Base-by-base conservation (phyloP, 805 yeast genomes). In the Isabelozyma rhagii region DNA sequence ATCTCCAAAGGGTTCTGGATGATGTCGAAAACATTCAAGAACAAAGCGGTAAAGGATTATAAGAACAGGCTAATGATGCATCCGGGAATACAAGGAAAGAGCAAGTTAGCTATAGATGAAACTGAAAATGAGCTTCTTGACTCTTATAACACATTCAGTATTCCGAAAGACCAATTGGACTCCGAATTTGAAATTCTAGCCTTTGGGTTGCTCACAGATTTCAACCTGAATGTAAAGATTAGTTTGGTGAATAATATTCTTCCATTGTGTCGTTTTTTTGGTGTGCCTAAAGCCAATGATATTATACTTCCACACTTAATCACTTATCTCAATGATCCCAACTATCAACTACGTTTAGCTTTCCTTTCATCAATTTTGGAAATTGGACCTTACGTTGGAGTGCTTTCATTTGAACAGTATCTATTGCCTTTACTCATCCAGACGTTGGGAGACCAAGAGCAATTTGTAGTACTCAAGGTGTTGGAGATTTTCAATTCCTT, bases 251-350 rank as follows among this genome's bases (percentile, higher is more conserved):
- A 77, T 41, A 82, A 88, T 52, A 85, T 92, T n/a, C 71, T 87
- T 7, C 88, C 91, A 0, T 65, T 94, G 3, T 89, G 97, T 57
- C 75, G 84, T 8, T 87, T 87, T 51, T 84, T 94, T 61, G 97
- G 97, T 0, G 83, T 85, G 48, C 96, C 89, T 48, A 88, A 84
- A 56, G 87, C 97, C 0, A 92, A 89, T 60, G 98, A 94, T 62
- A 74, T 94, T 40, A 83, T 94, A 18, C 68, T 94, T 44, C 91
- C 97, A 43, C 98, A 94, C 70, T 71, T 92, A 49, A 92, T 94
- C 42, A 92, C 98, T 0, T 94, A 91, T 60, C 69, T 94, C 54
- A 94, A 94, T 64, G 97, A 92, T 61, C 77, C 82, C 48, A 83
- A 84, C 59, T 71, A 85, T 0, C 78, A 82, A 17, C 71, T 94